Conservation (phyloP, 1,284 basidiomycete genomes). For the Meira miltonrushii region DNA sequence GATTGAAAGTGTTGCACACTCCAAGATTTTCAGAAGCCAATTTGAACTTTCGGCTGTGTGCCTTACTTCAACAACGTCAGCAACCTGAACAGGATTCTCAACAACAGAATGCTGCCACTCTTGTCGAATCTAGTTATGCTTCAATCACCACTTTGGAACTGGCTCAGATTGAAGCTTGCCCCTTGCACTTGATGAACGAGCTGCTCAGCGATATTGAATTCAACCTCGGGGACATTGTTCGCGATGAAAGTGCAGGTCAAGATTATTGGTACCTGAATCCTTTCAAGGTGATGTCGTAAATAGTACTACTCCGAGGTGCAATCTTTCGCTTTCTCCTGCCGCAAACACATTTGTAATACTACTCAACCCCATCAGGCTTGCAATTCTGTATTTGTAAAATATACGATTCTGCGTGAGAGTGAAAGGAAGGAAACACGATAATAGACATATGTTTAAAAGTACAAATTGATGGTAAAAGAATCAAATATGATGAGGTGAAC, state of each 20-base stretch:
- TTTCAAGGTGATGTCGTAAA: background rate
- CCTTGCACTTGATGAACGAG: constrained; percentile 36
- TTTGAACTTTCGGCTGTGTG: constrained; percentile 8
- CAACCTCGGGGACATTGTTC: constrained; percentile 27
- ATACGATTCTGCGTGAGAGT: too few species aligned
- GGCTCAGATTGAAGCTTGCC: constrained; percentile 30
- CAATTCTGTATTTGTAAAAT: too few species aligned
- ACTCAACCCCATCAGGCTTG: too few species aligned
- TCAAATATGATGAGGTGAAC: too few species aligned
- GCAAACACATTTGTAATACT: too few species aligned
- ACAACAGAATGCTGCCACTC: background rate
- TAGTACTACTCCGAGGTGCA: background rate
- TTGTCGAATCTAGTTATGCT: constrained; percentile 16
- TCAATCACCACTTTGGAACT: constrained; percentile 32
- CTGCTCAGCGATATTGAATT: constrained; percentile 39
- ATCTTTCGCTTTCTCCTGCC: background rate
- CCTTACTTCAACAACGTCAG: background rate
- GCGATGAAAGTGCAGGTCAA: constrained; percentile 40
- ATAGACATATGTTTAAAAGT: too few species aligned
- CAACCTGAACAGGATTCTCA: background rate
- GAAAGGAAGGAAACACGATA: too few species aligned
- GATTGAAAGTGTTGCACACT: constrained; percentile 76
- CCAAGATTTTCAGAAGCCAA: constrained; percentile 56
- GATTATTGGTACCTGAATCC: background rate
- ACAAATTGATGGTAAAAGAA: too few species aligned